Base-by-base conservation (phyloP, 192 early-diverging fungal species). In the Coemansia sp. region DNA sequence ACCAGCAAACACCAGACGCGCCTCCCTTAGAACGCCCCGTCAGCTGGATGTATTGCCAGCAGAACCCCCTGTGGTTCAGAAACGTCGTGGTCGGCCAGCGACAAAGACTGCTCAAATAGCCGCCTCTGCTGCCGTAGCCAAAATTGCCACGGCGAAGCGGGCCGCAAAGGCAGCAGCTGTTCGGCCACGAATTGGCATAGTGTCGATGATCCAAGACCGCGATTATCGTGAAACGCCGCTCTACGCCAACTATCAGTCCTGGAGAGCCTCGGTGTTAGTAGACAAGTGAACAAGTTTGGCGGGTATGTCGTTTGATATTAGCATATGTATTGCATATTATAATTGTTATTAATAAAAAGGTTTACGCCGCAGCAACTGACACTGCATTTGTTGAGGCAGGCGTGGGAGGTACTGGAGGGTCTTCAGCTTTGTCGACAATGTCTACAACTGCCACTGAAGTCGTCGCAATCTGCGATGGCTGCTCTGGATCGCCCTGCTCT, bases 121-220 rank as follows among this genome's bases (percentile, higher is more conserved):
- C 22, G 61, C 61, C 38, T 10, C 61, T 20, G 33, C 61, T 40
- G 61, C 61, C 9, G 61, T 41, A 1, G 61, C 61, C 36, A 62
- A 20, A 12, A 11, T 62, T 1, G 43, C 57, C 12, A 62, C 57
- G 29, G 39, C 57, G 9, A 47, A 43, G 55, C 33, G 52, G 9
- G 40, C 38, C 33, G 55, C 44, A 27, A 61, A 62, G 55, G 27
- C 68, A 11, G n/a, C 61, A 8, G 61, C 61, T 3, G 43, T 31
- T 33, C 81, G 73, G 13, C 73, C 77, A 15, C 81, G 81, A 1
- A 76, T 83, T 43, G 81, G 81, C 41, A 76, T 73, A 31, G 66
- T 78, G 2, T 70, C 76, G 3, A 83, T 83, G 81, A 66, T 77
- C 39, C 70, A 77, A 41, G 81, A 83, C 46, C 81, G 70, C 22